phyloP scores from a whole-genome alignment of 805 yeast species.

The Yarrowia porcina region DNA sequence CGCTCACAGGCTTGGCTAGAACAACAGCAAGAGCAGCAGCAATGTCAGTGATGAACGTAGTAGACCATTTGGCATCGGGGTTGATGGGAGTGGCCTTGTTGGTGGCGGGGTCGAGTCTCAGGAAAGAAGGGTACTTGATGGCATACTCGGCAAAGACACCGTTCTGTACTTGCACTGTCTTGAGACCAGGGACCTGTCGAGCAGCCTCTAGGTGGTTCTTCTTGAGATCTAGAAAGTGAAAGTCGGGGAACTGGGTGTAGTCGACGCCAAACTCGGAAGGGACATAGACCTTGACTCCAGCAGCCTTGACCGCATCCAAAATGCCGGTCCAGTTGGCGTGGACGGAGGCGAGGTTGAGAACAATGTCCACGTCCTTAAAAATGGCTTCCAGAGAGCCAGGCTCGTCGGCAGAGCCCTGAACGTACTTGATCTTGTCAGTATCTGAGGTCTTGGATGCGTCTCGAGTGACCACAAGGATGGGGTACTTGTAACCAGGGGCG shows the following conservation, averaged over 20 bases:
- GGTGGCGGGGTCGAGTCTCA: not conserved
- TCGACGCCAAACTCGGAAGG: constrained; percentile 63
- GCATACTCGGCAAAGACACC: constrained; percentile 32
- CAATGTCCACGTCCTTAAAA: constrained; percentile 49
- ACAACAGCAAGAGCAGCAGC: constrained; percentile 33
- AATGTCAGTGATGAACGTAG: constrained; percentile 32
- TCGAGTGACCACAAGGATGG: constrained; percentile 53
- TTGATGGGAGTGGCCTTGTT: constrained; percentile 28
- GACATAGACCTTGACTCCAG: constrained; percentile 50
- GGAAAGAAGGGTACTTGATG: constrained; percentile 3
- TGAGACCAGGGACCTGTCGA: constrained; percentile 30
- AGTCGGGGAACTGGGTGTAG: constrained; percentile 19
- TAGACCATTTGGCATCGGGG: constrained; percentile 27
- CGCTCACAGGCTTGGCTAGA: constrained; percentile 29
- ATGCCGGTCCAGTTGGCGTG: constrained; percentile 38
- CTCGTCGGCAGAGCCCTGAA: constrained; percentile 28
- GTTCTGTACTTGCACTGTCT: constrained; percentile 31
- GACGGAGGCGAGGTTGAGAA: constrained; percentile 46
- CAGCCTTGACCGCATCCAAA: constrained; percentile 45
- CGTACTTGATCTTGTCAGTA: constrained; percentile 30
- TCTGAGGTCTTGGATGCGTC: constrained; percentile 38
- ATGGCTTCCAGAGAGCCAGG: constrained; percentile 31
- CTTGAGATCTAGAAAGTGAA: constrained; percentile 27
- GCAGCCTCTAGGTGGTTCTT: constrained; percentile 28
- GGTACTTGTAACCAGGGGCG: constrained; percentile 46